Evolutionary conservation across 306 rosid species (phyloP).

Genomic region (Abrus pulchellus): DNA sequence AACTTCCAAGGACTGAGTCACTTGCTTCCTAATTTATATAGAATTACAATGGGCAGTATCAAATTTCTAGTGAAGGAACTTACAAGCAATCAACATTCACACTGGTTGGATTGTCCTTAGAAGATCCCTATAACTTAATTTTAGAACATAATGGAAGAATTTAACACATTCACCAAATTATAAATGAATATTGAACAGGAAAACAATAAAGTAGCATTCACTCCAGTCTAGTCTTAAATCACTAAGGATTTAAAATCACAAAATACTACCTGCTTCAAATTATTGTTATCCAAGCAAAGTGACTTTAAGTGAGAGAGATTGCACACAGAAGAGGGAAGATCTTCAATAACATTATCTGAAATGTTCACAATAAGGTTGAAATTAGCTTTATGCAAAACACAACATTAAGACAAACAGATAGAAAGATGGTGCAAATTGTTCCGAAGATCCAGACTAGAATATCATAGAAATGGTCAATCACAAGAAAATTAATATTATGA

Average conservation of each 20-base stretch:
- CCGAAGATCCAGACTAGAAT: slow-evolving; percentile 32
- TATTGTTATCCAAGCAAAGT: slow-evolving; percentile 81
- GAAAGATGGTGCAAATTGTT: slow-evolving; percentile 21
- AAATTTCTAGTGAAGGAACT: neutral
- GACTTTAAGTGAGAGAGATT: slow-evolving; percentile 88
- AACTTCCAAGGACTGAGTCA: neutral
- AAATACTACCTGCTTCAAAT: slow-evolving; percentile 77
- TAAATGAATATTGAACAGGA: slow-evolving; percentile 1
- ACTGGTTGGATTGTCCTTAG: neutral
- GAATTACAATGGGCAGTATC: slow-evolving; percentile 8
- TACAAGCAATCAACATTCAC: slow-evolving; percentile 1
- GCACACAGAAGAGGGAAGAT: slow-evolving; percentile 85
- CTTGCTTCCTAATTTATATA: neutral
- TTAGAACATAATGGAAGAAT: neutral
- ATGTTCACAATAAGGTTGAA: slow-evolving; percentile 26
- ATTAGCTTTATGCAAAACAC: slow-evolving; percentile 44
- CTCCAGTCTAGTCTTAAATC: slow-evolving; percentile 34
- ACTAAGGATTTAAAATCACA: slow-evolving; percentile 26
- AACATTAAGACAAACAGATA: slow-evolving; percentile 25
- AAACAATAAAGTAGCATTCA: slow-evolving; percentile 19
- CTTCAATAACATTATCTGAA: slow-evolving; percentile 91
- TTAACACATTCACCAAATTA: slow-evolving; percentile 5
- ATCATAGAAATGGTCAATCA: slow-evolving; percentile 35
- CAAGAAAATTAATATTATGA: slow-evolving; percentile 17
- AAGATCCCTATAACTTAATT: slow-evolving; percentile 6